Percentiles rank a stretch among this genome's conserved stretches.
Evolutionary conservation across 495 filamentous ascomycete species (phyloP).

Genomic region (Talaromyces liani): DNA sequence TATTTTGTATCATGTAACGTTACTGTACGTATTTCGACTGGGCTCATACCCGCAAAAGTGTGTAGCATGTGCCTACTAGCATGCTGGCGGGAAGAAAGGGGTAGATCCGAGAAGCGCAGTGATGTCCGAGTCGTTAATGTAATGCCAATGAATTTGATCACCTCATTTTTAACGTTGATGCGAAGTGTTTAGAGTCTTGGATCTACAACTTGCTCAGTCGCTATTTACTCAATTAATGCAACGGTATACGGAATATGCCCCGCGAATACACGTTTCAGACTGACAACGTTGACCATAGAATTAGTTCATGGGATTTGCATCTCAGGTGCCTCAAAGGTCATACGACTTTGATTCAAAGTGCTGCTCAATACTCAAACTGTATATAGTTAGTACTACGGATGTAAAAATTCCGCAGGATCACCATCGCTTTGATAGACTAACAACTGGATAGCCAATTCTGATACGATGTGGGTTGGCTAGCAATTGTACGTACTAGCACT

Average conservation of each 20-base stretch:
- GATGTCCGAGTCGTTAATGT: neutral
- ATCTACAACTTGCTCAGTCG: neutral
- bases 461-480: neutral
- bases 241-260: neutral
- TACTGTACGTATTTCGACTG: neutral
- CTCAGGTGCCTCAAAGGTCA: neutral
- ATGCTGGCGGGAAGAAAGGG: neutral
- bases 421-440: neutral
- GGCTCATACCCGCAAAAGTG: neutral
- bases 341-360: neutral
- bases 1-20: neutral
- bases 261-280: neutral
- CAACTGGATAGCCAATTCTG: neutral
- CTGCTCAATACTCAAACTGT: neutral
- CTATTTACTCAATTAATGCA: neutral
- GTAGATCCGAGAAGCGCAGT: neutral
- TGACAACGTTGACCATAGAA: neutral
- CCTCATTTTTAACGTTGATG: neutral
- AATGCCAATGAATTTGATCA: neutral
- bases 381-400: too few species aligned
- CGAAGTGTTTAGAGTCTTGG: neutral
- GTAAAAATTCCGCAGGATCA: neutral
- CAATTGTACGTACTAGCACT: too few species aligned
- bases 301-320: neutral
- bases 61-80: neutral